Percentiles rank a stretch among this genome's conserved stretches.
These are phyloP conservation scores for Calonectria leucothoes DNA, from an alignment of 2,329 filamentous ascomycete genomes.

Conservation along the genomic window DNA sequence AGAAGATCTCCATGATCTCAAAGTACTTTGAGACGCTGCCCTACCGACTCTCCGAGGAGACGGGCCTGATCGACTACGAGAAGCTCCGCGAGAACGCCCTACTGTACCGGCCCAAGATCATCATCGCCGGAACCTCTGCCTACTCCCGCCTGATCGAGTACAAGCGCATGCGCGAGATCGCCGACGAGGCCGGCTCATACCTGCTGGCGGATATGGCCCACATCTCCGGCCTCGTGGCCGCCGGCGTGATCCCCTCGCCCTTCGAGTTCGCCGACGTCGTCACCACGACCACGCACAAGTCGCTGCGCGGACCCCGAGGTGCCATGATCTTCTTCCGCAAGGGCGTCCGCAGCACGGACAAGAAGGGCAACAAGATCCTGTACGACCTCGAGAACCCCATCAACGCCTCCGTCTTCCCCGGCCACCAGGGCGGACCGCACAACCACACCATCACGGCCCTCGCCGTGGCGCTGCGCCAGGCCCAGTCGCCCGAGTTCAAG, in stretches of 20 bases:
- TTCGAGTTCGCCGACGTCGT: conserved; percentile 92
- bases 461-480: conserved; percentile 91
- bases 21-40: conserved; percentile 98
- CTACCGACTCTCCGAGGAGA: conserved; percentile 88
- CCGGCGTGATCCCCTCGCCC: conserved; percentile 87
- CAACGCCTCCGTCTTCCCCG: conserved; percentile 95
- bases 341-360: conserved; percentile 85
- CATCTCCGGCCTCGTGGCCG: conserved; percentile 91
- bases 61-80: conserved; percentile 92
- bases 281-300: conserved; percentile 98
- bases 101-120: conserved; percentile 91
- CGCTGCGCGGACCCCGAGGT: conserved; percentile 89
- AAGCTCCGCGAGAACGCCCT: conserved; percentile 86
- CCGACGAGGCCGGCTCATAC: conserved; percentile 89
- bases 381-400: conserved; percentile 94
- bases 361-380: conserved; percentile 77
- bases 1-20: conserved; percentile 93
- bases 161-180: conserved; percentile 85
- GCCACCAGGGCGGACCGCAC: conserved; percentile 95
- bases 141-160: conserved; percentile 97
- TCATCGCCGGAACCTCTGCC: conserved; percentile 91
- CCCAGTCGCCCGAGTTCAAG: conserved; percentile 86
- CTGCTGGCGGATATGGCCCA: conserved; percentile 95
- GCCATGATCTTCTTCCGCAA: conserved; percentile 99
- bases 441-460: conserved; percentile 98